phyloP scores from a whole-genome alignment of 352 stramenopile species.

The Pythium phragmiticola region DNA sequence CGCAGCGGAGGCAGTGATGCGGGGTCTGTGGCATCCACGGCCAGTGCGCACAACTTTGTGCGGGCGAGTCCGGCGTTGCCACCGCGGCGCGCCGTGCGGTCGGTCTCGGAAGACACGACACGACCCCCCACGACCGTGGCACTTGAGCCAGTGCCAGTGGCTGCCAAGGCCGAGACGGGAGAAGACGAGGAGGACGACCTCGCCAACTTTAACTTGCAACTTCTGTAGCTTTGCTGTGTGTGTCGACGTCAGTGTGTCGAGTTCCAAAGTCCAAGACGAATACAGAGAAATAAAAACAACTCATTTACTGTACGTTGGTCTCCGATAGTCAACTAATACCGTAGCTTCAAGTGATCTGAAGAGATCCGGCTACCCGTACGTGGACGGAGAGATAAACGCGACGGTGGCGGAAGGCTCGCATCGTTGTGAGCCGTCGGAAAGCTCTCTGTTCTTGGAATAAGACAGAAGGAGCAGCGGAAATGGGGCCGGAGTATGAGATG shows the following conservation, averaged over 20 bases:
- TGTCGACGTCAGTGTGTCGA: neutral
- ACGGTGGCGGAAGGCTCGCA: too few species aligned
- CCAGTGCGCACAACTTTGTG: conserved; percentile 8
- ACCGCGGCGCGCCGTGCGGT: conserved; percentile 42
- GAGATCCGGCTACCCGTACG: neutral
- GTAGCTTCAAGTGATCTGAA: neutral
- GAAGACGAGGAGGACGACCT: conserved; percentile 56
- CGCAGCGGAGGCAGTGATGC: conserved; percentile 13
- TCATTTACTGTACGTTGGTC: too few species aligned
- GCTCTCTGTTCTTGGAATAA: too few species aligned
- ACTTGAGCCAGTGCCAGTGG: neutral
- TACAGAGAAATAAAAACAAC: neutral
- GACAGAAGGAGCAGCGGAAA: too few species aligned
- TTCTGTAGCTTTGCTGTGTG: conserved; percentile 24
- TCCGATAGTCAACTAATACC: too few species aligned
- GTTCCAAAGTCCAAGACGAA: neutral
- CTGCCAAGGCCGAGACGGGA: neutral
- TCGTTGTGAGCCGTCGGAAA: too few species aligned
- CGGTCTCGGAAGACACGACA: conserved; percentile 57
- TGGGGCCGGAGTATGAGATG: too few species aligned
- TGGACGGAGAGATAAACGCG: conserved; percentile 2
- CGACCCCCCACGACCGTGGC: conserved; percentile 25
- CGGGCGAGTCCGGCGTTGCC: conserved; percentile 24
- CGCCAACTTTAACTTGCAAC: conserved; percentile 73
- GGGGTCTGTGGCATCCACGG: neutral